These are phyloP conservation scores for Jaapia argillacea DNA, from an alignment of 768 basidiomycete species.

Conservation along the genomic window DNA sequence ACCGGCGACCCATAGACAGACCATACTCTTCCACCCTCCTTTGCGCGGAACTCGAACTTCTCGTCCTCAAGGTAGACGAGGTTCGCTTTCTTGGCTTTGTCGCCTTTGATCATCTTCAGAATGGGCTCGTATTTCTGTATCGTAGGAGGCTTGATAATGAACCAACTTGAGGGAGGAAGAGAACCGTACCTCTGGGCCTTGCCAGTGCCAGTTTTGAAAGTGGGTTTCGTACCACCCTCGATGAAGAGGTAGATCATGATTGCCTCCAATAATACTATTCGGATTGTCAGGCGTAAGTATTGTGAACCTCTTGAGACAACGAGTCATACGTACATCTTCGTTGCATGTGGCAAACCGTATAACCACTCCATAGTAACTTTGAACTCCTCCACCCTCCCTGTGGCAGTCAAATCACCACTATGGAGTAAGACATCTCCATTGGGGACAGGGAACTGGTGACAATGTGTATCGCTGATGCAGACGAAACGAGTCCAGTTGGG, in stretches of 20 bases:
- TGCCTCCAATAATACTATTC: constrained; percentile 56
- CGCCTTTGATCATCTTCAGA: constrained; percentile 20
- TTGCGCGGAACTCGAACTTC: constrained; percentile 21
- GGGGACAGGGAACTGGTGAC: constrained; percentile 35
- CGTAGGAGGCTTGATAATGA: background rate
- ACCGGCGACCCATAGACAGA: constrained; percentile 63
- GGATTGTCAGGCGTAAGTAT: background rate
- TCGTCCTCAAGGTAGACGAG: constrained; percentile 51
- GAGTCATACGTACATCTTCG: constrained; percentile 38
- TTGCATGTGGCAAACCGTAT: constrained; percentile 39
- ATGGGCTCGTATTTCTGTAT: constrained; percentile 10
- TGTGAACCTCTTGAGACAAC: background rate
- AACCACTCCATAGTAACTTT: constrained; percentile 48
- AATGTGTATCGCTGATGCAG: constrained; percentile 53
- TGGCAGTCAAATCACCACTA: constrained; percentile 50
- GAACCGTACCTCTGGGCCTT: constrained; percentile 1
- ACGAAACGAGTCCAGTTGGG: constrained; percentile 36
- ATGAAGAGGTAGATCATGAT: constrained; percentile 44
- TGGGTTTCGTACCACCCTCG: constrained; percentile 14
- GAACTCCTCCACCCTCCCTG: constrained; percentile 36
- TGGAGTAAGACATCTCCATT: constrained; percentile 59
- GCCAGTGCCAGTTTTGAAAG: constrained; percentile 3
- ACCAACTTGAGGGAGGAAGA: background rate
- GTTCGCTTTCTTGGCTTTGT: constrained; percentile 27
- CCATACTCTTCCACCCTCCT: constrained; percentile 34